These are phyloP conservation scores for Actinomortierella wolfii DNA, from an alignment of 371 early-diverging fungal genomes.

Conservation along the genomic window DNA sequence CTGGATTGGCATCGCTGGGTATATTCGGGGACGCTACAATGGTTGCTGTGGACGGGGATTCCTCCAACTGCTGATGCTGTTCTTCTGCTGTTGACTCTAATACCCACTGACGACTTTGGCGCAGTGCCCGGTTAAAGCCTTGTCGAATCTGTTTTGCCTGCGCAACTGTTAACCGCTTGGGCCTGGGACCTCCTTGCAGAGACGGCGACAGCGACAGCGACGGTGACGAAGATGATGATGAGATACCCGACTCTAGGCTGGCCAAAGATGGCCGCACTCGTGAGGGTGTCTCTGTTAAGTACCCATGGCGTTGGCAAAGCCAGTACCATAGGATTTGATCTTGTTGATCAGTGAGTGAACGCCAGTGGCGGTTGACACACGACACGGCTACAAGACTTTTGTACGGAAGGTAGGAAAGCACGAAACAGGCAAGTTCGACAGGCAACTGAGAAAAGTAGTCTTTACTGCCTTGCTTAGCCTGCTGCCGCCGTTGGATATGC, in stretches of 20 bases:
- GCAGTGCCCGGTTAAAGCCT: not conserved
- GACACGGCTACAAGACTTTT: slow-evolving; percentile 23
- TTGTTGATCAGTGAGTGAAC: slow-evolving; percentile 26
- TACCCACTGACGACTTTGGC: not conserved
- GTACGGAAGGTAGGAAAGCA: slow-evolving; percentile 23
- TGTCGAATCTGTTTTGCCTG: not conserved
- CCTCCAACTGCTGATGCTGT: not conserved
- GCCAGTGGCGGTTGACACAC: slow-evolving; percentile 30
- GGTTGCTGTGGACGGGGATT: slow-evolving; percentile 2
- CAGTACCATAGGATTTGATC: slow-evolving; percentile 32
- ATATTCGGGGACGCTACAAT: too few relatives aligned
- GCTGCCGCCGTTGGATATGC: too few relatives aligned
- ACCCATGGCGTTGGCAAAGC: slow-evolving; percentile 27
- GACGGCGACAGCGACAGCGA: not conserved
- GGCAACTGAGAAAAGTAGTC: slow-evolving; percentile 22
- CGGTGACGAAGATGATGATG: not conserved
- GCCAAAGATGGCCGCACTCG: not conserved
- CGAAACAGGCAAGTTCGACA: slow-evolving; percentile 21
- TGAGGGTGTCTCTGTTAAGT: slow-evolving; percentile 7
- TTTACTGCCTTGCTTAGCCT: too few relatives aligned
- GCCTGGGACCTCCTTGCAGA: not conserved
- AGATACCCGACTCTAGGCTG: not conserved
- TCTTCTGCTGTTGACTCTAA: too few relatives aligned
- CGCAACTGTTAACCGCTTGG: not conserved
- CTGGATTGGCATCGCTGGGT: not conserved